phyloP scores from a whole-genome alignment of 2,329 filamentous ascomycete genomes.

The Botrytis paeoniae region DNA sequence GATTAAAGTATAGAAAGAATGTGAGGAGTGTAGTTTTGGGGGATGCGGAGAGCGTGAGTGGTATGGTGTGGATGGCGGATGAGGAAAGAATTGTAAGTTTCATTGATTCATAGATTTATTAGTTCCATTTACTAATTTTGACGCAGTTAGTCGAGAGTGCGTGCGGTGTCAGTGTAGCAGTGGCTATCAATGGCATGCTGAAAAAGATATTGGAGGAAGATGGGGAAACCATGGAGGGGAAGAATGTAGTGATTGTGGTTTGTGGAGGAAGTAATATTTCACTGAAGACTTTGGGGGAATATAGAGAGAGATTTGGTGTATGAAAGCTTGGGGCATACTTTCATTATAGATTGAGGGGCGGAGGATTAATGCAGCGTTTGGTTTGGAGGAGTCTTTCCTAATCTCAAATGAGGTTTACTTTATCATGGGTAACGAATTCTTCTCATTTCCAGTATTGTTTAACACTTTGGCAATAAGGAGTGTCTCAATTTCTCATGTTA shows the following conservation, averaged over 20 bases:
- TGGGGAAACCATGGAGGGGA: slow-evolving; percentile 72
- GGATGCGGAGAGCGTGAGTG: slow-evolving; percentile 77
- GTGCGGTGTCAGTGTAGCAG: slow-evolving; percentile 76
- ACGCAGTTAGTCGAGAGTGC: slow-evolving; percentile 68
- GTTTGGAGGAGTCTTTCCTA: neutral
- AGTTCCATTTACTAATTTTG: neutral
- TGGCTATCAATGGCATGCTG: slow-evolving; percentile 62
- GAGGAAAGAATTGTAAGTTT: slow-evolving; percentile 60
- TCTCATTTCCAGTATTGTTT: neutral
- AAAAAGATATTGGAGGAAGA: slow-evolving; percentile 62
- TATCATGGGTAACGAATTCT: neutral
- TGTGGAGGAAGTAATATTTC: slow-evolving; percentile 75
- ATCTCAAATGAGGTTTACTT: neutral
- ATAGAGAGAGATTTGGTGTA: slow-evolving; percentile 17
- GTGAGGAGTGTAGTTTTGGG: slow-evolving; percentile 62
- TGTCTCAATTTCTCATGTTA: neutral
- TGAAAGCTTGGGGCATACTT: neutral
- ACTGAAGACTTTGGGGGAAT: slow-evolving; percentile 54
- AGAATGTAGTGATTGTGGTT: slow-evolving; percentile 78
- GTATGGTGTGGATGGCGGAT: slow-evolving; percentile 72
- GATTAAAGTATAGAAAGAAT: slow-evolving; percentile 42
- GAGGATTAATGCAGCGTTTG: neutral
- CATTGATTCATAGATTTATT: no score
- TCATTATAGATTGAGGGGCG: no score
- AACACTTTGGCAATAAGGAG: neutral